Base-by-base conservation (phyloP, 73 alveolate species). In the Blepharisma japonicum region DNA sequence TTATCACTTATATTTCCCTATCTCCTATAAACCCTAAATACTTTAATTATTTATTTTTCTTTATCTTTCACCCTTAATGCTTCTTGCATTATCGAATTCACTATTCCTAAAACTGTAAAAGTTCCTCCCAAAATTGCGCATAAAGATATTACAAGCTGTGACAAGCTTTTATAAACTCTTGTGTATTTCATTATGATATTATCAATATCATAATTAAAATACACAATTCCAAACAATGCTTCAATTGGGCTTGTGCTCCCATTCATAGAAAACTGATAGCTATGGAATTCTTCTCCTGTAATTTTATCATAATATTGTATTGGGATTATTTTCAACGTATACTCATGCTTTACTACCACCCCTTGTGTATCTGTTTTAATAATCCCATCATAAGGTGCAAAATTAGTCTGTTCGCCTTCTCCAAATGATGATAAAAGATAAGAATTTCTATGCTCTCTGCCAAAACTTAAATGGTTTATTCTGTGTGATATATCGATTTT, bases 41-140 rank as follows among this genome's bases (percentile, higher is more conserved):
- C n/a, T n/a, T n/a, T n/a, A n/a, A n/a, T n/a, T n/a, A n/a, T n/a
- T n/a, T n/a, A n/a, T n/a, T n/a, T n/a, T n/a, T n/a, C n/a, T n/a
- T n/a, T n/a, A n/a, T n/a, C n/a, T n/a, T n/a, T n/a, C n/a, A n/a
- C n/a, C n/a, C n/a, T n/a, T 32, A 32, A 32, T 32, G 3, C 42
- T 32, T 32, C 42, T n/a, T 32, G 42, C 42, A 87, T 56, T 42
- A 87, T 42, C 45, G 78, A 71, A 78, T 84, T 92, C 55, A 92
- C 77, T 8, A 92, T 82, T 53, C 96, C 94, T 18, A 87, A 80
- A 11, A 88, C 89, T 39, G 98, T 86, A 81, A 87, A 93, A 0
- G 88, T 83, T 11, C 98, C 98, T 71, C 98, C 98, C 45, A 93
- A 50, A 70, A 94, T 89, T 9, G 97, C 94, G 84, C 95, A 91